Conservation (phyloP, 495 filamentous ascomycete species). For the Melanomma pulvis-pyrius region DNA sequence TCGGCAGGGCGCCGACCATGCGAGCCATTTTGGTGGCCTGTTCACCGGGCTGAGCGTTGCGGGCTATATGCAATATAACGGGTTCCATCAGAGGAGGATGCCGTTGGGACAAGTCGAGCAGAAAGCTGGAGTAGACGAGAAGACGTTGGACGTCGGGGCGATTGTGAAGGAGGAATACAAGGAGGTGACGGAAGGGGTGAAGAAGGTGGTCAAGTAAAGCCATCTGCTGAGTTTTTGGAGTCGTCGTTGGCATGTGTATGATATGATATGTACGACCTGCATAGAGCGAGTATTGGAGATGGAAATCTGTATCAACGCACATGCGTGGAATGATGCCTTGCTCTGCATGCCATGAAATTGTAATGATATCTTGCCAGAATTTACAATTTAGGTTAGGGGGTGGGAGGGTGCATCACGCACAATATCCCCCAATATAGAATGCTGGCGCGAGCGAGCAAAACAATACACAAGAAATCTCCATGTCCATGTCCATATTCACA, state of each 20-base stretch:
- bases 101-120: background rate
- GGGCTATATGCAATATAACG: constrained; percentile 10
- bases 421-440: too few species aligned
- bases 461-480: background rate
- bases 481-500: background rate
- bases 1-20: constrained; percentile 12
- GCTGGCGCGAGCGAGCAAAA: too few species aligned
- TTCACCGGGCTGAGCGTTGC: constrained; percentile 9
- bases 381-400: too few species aligned
- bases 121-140: background rate
- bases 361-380: too few species aligned
- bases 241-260: too few species aligned
- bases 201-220: constrained; percentile 8
- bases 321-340: too few species aligned
- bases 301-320: too few species aligned
- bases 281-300: background rate
- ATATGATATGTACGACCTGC: background rate
- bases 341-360: too few species aligned
- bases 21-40: constrained; percentile 28
- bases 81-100: constrained; percentile 4
- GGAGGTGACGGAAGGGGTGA: constrained; percentile 17
- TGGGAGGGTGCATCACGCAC: too few species aligned
- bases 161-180: constrained; percentile 20
- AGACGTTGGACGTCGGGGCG: constrained; percentile 16
- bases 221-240: too few species aligned